Conservation (phyloP, 192 early-diverging fungal genomes). For the Fimicolochytrium jonesii region DNA sequence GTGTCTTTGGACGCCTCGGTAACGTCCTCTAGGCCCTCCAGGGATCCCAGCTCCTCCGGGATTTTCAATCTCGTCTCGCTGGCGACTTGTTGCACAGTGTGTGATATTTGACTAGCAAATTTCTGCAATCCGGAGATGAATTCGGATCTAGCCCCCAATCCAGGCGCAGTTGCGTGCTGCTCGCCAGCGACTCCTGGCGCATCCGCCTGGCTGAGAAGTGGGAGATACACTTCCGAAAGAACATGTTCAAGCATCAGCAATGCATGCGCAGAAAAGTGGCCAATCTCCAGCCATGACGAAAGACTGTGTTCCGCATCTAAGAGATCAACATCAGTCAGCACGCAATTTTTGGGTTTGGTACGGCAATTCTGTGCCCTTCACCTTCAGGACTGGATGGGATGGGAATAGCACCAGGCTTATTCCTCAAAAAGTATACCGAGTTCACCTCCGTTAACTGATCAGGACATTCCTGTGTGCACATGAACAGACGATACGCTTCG, state of each 20-base stretch:
- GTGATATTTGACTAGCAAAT: conserved; percentile 48
- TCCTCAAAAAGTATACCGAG: conserved; percentile 51
- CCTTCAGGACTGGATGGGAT: conserved; percentile 33
- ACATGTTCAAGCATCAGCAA: conserved; percentile 56
- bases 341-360: not conserved
- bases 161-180: conserved; percentile 5
- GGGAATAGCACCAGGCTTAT: conserved; percentile 40
- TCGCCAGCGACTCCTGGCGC: conserved; percentile 2
- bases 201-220: conserved; percentile 40
- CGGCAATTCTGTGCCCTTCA: conserved; percentile 22
- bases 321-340: not conserved
- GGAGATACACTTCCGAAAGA: conserved; percentile 52
- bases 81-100: conserved; percentile 56
- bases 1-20: conserved; percentile 34
- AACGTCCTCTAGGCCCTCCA: conserved; percentile 30
- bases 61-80: conserved; percentile 54
- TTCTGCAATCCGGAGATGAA: conserved; percentile 47
- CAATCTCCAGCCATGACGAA: conserved; percentile 45
- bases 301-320: conserved; percentile 38
- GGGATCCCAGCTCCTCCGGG: conserved; percentile 44
- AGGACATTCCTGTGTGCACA: conserved; percentile 44
- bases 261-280: conserved; percentile 50
- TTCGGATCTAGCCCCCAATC: conserved; percentile 36
- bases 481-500: conserved; percentile 40
- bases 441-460: conserved; percentile 53